These are phyloP conservation scores for Nicotiana sylvestris DNA, from an alignment of 257 asterid species.

Conservation along the genomic window DNA sequence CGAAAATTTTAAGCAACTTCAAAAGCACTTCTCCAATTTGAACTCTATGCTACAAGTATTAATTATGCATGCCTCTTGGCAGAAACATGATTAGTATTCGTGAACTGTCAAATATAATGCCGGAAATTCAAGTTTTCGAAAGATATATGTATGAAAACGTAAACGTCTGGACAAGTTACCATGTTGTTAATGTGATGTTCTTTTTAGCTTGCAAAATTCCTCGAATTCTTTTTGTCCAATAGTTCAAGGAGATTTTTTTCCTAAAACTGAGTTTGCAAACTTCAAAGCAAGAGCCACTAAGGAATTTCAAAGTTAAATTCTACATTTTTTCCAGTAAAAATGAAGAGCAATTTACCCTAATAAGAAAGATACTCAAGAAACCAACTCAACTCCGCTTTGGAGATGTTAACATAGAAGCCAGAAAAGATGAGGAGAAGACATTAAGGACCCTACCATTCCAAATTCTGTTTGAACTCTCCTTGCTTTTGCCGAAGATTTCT, in stretches of 20 bases:
- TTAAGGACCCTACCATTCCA: slow-evolving; percentile 6
- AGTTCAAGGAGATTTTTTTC: not conserved
- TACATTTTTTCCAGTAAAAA: not conserved
- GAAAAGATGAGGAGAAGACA: not conserved
- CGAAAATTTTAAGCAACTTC: not conserved
- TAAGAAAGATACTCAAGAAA: slow-evolving; percentile 5
- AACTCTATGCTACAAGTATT: not conserved
- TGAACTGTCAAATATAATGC: not conserved
- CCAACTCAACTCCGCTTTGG: not conserved
- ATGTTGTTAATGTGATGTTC: not conserved
- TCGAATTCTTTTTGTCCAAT: not conserved
- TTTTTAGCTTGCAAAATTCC: not conserved
- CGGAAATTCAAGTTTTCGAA: not conserved
- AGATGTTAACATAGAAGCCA: not conserved
- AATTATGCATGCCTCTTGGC: not conserved
- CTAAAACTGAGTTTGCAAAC: not conserved
- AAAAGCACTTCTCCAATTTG: slow-evolving; percentile 6
- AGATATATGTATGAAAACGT: not conserved
- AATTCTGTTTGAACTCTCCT: not conserved
- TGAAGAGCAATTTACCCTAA: not conserved
- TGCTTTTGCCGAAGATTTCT: slow-evolving; percentile 2
- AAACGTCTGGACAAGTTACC: not conserved
- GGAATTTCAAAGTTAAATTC: not conserved
- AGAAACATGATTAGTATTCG: not conserved
- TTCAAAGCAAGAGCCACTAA: not conserved